Evolutionary conservation across 2,329 filamentous ascomycete species (phyloP).

Genomic region (Neopestalotiopsis sp.): DNA sequence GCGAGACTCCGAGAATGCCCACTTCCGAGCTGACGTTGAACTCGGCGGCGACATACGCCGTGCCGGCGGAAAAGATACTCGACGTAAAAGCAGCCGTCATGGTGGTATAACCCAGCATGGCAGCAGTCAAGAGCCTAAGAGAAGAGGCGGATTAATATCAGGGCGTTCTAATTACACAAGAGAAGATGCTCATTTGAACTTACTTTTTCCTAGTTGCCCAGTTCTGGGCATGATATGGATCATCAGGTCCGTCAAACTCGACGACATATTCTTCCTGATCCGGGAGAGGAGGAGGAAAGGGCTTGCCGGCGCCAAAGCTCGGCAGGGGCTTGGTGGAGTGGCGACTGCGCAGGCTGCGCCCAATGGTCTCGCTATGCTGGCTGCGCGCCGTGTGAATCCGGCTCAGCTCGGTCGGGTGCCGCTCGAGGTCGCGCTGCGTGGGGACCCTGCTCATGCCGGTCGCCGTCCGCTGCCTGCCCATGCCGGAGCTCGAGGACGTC

Average conservation of each 20-base stretch:
- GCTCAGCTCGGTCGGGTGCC: conserved; percentile 71
- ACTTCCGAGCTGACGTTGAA: conserved; percentile 68
- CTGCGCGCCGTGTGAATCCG: conserved; percentile 74
- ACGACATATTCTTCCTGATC: conserved; percentile 79
- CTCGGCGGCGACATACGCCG: conserved; percentile 55
- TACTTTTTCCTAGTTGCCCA: conserved; percentile 82
- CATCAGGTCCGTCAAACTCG: conserved; percentile 82
- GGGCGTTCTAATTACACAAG: background rate
- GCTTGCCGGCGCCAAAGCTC: conserved; percentile 74
- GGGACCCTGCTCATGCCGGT: conserved; percentile 63
- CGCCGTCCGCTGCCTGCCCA: conserved; percentile 42
- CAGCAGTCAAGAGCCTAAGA: conserved; percentile 62
- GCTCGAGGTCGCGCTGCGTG: conserved; percentile 71
- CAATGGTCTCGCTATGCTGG: conserved; percentile 77
- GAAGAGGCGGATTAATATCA: background rate
- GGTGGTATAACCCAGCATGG: conserved; percentile 75
- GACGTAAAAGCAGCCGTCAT: conserved; percentile 74
- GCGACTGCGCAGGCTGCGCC: conserved; percentile 53
- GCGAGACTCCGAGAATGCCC: conserved; percentile 67
- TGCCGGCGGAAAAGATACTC: conserved; percentile 77
- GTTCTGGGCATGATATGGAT: conserved; percentile 86
- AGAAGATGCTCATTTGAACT: conserved; percentile 31
- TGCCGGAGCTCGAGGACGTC: conserved; percentile 47
- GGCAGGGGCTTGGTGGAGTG: conserved; percentile 66
- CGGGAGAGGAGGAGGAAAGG: conserved; percentile 72